Percentiles rank a stretch among this genome's conserved stretches.
These are phyloP conservation scores for Thielaviopsis punctulata DNA, from an alignment of 2,329 filamentous ascomycete genomes.

Conservation along the genomic window DNA sequence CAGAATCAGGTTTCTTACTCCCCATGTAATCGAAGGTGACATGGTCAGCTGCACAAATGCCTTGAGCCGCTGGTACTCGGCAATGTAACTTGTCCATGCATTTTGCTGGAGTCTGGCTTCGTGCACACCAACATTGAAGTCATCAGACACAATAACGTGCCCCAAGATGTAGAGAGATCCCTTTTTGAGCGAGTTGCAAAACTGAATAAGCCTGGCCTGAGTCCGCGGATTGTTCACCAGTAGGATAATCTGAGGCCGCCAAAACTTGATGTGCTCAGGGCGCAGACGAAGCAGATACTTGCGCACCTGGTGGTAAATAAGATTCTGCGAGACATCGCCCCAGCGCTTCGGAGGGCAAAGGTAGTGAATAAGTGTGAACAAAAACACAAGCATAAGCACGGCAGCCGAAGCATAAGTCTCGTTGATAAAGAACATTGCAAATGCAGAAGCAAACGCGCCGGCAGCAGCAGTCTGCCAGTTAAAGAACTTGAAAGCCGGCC, in stretches of 20 bases:
- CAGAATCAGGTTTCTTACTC: conserved; percentile 64
- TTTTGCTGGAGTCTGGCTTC: conserved; percentile 68
- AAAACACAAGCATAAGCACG: conserved; percentile 52
- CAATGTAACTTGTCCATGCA: conserved; percentile 71
- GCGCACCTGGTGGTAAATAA: conserved; percentile 73
- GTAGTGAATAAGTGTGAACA: conserved; percentile 77
- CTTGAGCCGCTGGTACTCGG: conserved; percentile 68
- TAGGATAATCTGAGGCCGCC: conserved; percentile 74
- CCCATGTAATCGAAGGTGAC: conserved; percentile 70
- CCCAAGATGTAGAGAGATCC: conserved; percentile 71
- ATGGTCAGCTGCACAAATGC: conserved; percentile 79
- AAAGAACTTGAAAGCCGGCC: conserved; percentile 79
- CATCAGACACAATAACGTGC: conserved; percentile 72
- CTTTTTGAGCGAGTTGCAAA: conserved; percentile 84
- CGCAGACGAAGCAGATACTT: conserved; percentile 73
- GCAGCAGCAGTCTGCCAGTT: conserved; percentile 66
- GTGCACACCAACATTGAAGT: conserved; percentile 62
- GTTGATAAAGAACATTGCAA: conserved; percentile 82
- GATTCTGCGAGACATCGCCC: conserved; percentile 77
- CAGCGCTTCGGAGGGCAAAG: conserved; percentile 71
- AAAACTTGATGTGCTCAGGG: conserved; percentile 85
- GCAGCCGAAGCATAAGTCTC: conserved; percentile 62
- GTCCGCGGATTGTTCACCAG: conserved; percentile 69
- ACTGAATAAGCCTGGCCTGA: conserved; percentile 71
- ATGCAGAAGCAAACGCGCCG: conserved; percentile 58